A percentile compares a stretch with the other conserved stretches of the same genome.
phyloP scores from a whole-genome alignment of 2,329 filamentous ascomycete species.

The Aspergillus costaricaensis region DNA sequence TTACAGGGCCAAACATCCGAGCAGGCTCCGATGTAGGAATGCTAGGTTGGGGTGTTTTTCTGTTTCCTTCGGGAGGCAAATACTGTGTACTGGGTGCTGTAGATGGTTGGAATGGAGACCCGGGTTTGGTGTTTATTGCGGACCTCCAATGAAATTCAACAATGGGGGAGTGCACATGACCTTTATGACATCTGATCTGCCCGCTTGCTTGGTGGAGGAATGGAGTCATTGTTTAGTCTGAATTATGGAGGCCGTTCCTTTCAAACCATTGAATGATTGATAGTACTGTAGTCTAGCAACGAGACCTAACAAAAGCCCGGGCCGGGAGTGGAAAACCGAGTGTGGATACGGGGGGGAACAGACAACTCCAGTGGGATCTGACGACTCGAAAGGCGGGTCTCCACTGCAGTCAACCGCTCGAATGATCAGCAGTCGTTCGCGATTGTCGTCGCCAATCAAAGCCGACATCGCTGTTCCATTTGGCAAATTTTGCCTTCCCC shows the following conservation, averaged over 20 bases:
- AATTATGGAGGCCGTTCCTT: neutral
- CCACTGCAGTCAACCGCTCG: conserved; percentile 19
- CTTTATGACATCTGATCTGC: conserved; percentile 13
- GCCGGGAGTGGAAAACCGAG: conserved; percentile 6
- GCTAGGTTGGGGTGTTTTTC: neutral
- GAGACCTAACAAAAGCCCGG: conserved; percentile 5
- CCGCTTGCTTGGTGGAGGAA: neutral
- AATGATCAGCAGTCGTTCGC: conserved; percentile 20
- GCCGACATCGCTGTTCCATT: conserved; percentile 7
- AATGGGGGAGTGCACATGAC: conserved; percentile 7
- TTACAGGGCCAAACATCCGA: conserved; percentile 6
- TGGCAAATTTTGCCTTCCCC: neutral
- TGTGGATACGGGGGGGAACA: conserved; percentile 7
- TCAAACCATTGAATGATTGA: neutral
- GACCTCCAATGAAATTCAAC: neutral
- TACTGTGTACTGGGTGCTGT: neutral
- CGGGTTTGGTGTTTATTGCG: neutral
- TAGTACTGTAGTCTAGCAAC: neutral
- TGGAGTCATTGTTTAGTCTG: neutral
- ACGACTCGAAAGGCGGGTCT: conserved; percentile 15
- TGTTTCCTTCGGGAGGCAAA: neutral
- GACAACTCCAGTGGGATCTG: conserved; percentile 9
- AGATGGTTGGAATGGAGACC: conserved; percentile 5
- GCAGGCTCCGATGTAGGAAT: conserved; percentile 10
- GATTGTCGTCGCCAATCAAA: conserved; percentile 18